Evolutionary conservation across 768 basidiomycete species (phyloP).

Genomic region (Macrolepiota fuliginosa): DNA sequence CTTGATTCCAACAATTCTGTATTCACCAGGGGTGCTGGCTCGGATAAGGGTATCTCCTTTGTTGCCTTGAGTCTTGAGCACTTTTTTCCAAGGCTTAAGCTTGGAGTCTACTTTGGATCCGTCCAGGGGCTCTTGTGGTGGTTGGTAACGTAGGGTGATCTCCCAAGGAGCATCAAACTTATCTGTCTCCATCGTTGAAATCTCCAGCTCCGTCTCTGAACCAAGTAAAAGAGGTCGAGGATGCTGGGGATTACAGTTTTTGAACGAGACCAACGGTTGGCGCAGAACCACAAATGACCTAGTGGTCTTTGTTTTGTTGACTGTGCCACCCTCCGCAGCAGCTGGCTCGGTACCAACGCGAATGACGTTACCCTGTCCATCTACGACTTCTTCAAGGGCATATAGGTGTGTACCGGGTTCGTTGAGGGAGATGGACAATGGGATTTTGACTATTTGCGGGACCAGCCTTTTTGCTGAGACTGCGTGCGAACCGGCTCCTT

Average conservation of each 20-base stretch:
- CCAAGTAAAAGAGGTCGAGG: constrained; percentile 74
- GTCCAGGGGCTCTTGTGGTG: constrained; percentile 33
- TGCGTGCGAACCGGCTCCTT: constrained; percentile 10
- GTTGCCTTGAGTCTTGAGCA: constrained; percentile 46
- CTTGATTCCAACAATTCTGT: constrained; percentile 64
- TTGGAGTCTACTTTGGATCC: constrained; percentile 34
- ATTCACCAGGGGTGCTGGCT: constrained; percentile 71
- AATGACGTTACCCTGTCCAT: constrained; percentile 78
- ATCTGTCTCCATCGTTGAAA: constrained; percentile 56
- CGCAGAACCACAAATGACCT: constrained; percentile 70
- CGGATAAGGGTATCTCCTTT: constrained; percentile 41
- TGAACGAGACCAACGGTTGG: constrained; percentile 71
- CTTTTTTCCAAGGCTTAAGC: constrained; percentile 63
- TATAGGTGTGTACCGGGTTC: constrained; percentile 69
- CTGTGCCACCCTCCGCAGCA: constrained; percentile 19
- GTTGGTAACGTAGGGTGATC: constrained; percentile 59
- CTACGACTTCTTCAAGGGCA: constrained; percentile 78
- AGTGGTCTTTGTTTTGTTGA: constrained; percentile 42
- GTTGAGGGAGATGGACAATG: constrained; percentile 62
- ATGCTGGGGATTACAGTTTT: constrained; percentile 65
- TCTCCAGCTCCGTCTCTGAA: constrained; percentile 52
- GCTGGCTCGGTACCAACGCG: constrained; percentile 35
- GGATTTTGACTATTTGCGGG: constrained; percentile 64
- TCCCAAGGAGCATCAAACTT: constrained; percentile 68
- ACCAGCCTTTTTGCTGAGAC: constrained; percentile 16